Conservation (phyloP, 495 filamentous ascomycete genomes). For the Aspergillus avenaceus region DNA sequence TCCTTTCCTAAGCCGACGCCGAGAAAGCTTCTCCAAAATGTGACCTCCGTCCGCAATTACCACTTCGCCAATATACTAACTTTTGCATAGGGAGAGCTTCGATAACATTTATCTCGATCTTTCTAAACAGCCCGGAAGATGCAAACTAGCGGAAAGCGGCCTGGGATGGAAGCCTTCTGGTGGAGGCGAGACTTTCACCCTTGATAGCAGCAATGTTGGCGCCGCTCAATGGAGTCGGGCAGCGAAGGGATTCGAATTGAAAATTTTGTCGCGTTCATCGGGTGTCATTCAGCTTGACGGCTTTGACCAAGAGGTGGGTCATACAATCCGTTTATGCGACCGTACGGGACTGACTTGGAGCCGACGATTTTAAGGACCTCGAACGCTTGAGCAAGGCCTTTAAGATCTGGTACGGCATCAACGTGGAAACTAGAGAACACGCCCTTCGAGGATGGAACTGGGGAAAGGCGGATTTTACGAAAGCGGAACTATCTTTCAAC, state of each 20-base stretch:
- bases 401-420: conserved; percentile 94
- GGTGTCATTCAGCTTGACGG: conserved; percentile 93
- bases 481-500: conserved; percentile 91
- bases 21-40: background rate
- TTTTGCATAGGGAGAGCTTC: conserved; percentile 71
- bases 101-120: conserved; percentile 95
- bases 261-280: conserved; percentile 75
- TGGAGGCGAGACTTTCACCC: conserved; percentile 86
- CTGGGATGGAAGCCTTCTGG: conserved; percentile 89
- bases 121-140: conserved; percentile 84
- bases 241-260: conserved; percentile 87
- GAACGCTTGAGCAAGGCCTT: conserved; percentile 87
- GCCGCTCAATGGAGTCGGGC: conserved; percentile 94
- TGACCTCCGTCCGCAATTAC: background rate
- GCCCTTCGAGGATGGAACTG: conserved; percentile 98
- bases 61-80: conserved; percentile 19
- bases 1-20: background rate
- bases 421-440: conserved; percentile 87
- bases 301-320: conserved; percentile 78
- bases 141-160: conserved; percentile 87
- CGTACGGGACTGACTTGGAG: background rate
- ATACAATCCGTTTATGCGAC: background rate
- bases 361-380: conserved; percentile 58
- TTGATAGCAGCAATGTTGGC: conserved; percentile 76
- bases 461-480: conserved; percentile 97